A percentile compares a stretch with the other conserved stretches of the same genome.
Conservation (phyloP, 2,329 filamentous ascomycete genomes). For the Byssothecium circinans region DNA sequence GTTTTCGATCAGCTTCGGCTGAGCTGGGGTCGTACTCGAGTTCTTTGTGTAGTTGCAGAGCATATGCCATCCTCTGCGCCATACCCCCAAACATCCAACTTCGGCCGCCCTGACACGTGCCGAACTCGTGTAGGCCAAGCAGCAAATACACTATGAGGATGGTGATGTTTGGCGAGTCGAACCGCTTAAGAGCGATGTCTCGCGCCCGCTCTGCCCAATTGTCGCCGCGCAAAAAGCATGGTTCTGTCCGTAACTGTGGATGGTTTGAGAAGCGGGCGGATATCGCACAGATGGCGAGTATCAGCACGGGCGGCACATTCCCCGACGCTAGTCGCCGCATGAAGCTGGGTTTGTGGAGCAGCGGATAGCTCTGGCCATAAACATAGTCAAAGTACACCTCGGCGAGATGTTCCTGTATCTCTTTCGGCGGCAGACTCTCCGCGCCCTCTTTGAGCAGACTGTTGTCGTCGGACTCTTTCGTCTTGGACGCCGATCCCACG, state of each 20-base stretch:
- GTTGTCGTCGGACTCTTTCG: conserved; percentile 67
- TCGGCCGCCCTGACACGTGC: conserved; percentile 91
- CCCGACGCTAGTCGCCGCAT: conserved; percentile 83
- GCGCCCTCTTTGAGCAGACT: conserved; percentile 78
- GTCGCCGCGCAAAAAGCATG: conserved; percentile 85
- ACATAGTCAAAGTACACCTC: conserved; percentile 96
- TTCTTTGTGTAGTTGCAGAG: conserved; percentile 89
- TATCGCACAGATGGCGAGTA: conserved; percentile 91
- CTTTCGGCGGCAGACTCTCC: conserved; percentile 78
- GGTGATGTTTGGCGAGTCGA: conserved; percentile 94
- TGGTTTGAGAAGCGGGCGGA: conserved; percentile 94
- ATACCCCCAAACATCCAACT: conserved; percentile 96
- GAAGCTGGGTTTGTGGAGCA: conserved; percentile 95
- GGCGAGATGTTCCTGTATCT: conserved; percentile 89
- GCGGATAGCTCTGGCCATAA: conserved; percentile 91
- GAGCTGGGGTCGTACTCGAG: conserved; percentile 76
- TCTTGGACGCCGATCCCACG: conserved; percentile 50
- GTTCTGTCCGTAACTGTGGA: conserved; percentile 73
- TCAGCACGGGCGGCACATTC: conserved; percentile 82
- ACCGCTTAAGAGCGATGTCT: conserved; percentile 81
- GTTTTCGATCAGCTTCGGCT: conserved; percentile 60
- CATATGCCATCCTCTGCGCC: conserved; percentile 95
- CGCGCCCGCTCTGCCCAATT: conserved; percentile 87
- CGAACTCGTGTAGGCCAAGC: conserved; percentile 90
- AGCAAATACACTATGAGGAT: conserved; percentile 89